A percentile compares a stretch with the other conserved stretches of the same genome.
Conservation (phyloP, 1,139 yeast genomes). For the Kluyveromyces sp. region DNA sequence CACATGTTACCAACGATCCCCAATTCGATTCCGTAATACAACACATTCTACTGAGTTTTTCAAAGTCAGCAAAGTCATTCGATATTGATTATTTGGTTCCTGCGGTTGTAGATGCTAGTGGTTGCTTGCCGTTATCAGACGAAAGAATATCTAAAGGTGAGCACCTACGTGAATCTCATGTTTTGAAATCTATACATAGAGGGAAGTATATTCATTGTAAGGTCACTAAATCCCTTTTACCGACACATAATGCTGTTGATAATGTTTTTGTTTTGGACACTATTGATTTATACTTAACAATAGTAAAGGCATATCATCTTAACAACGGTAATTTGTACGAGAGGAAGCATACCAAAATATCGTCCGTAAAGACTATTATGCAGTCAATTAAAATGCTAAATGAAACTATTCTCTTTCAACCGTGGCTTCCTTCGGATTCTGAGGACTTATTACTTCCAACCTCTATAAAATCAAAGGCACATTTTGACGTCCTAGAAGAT, state of each 20-base stretch:
- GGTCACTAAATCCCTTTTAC: background rate
- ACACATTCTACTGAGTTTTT: constrained; percentile 36
- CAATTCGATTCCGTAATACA: constrained; percentile 41
- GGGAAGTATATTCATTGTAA: constrained; percentile 27
- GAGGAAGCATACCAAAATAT: background rate
- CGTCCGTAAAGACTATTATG: constrained; percentile 14
- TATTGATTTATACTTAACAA: constrained; percentile 1
- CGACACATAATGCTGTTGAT: background rate
- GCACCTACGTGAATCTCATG: constrained; percentile 27
- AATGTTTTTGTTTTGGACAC: constrained; percentile 1
- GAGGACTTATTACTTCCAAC: constrained; percentile 9
- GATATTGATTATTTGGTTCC: constrained; percentile 39
- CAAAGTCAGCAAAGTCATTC: constrained; percentile 31
- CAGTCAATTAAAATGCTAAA: constrained; percentile 35
- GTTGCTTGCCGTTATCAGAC: constrained; percentile 34
- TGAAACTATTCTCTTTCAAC: constrained; percentile 37
- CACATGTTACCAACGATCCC: constrained; percentile 57
- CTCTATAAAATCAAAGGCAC: constrained; percentile 15
- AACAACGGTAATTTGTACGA: constrained; percentile 2
- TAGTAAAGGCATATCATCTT: constrained; percentile 4
- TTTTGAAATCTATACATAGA: constrained; percentile 29
- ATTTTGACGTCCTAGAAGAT: constrained; percentile 19
- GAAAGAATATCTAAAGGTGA: constrained; percentile 28
- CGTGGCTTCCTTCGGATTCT: constrained; percentile 30
- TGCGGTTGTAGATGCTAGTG: constrained; percentile 40